Evolutionary conservation across 352 stramenopile genomes (phyloP).

Genomic region (Saprolegnia diclina): DNA sequence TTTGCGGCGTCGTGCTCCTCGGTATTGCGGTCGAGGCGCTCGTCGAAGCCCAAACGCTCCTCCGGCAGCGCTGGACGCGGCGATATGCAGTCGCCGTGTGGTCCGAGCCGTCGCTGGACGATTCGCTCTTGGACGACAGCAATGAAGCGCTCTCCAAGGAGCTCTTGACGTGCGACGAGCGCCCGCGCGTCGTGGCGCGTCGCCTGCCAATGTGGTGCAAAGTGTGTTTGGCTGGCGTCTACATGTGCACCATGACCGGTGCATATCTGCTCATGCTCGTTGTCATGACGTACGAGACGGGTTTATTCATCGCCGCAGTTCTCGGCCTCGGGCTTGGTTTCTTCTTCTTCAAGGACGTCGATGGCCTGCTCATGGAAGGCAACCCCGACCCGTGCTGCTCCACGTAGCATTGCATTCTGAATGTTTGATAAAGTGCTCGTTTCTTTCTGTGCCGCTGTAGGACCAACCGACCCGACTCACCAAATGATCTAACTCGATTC

Average conservation of each 20-base stretch:
- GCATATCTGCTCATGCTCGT: constrained; percentile 80
- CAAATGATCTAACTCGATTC: too few species aligned
- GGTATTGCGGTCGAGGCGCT: constrained; percentile 57
- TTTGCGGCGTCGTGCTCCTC: constrained; percentile 59
- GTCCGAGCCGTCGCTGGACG: not conserved
- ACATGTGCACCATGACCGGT: constrained; percentile 72
- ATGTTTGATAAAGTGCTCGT: not conserved
- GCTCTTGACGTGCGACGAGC: constrained; percentile 15
- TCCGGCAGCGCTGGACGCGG: constrained; percentile 39
- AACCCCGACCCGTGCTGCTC: constrained; percentile 74
- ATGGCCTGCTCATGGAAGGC: constrained; percentile 49
- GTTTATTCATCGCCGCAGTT: constrained; percentile 70
- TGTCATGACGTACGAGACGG: constrained; percentile 79
- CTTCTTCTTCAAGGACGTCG: constrained; percentile 73
- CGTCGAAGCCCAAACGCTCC: constrained; percentile 43
- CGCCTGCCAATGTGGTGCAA: constrained; percentile 62
- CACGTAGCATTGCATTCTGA: constrained; percentile 38
- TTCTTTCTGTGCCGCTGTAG: not conserved
- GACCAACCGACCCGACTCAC: too few species aligned
- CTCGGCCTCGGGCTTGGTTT: constrained; percentile 66
- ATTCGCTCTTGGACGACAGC: constrained; percentile 3
- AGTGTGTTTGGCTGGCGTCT: constrained; percentile 46
- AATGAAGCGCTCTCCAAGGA: constrained; percentile 8
- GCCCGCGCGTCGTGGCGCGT: constrained; percentile 3
- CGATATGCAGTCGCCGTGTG: constrained; percentile 17